phyloP scores from a whole-genome alignment of 352 stramenopile genomes.

The Elongisporangium prolatum region DNA sequence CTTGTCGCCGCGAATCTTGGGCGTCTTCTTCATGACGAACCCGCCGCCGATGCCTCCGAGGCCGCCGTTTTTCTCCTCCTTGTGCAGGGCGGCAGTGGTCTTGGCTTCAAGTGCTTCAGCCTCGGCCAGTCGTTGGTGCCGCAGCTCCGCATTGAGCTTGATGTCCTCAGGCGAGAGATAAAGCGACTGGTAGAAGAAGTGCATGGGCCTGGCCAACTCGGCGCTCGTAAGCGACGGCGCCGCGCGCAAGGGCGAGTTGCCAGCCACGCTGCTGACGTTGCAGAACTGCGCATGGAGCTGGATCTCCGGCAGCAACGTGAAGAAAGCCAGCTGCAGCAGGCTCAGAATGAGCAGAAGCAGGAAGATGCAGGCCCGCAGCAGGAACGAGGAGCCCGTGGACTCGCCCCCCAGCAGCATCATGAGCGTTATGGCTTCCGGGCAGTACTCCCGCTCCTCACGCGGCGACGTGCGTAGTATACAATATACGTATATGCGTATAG shows the following conservation, averaged over 20 bases:
- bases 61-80: conserved; percentile 9
- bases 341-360: conserved; percentile 70
- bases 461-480: conserved; percentile 1
- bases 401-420: conserved; percentile 15
- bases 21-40: conserved; percentile 8
- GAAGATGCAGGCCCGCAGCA: conserved; percentile 65
- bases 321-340: conserved; percentile 71
- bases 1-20: conserved; percentile 17
- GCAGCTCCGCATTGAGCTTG: conserved; percentile 32
- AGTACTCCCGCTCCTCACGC: conserved; percentile 8
- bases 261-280: conserved; percentile 43
- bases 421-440: conserved; percentile 4
- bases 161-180: conserved; percentile 65
- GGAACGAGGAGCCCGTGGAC: conserved; percentile 47
- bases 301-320: conserved; percentile 65
- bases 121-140: conserved; percentile 27
- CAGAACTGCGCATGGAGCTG: conserved; percentile 56
- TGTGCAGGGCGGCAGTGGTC: conserved; percentile 12
- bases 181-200: conserved; percentile 73
- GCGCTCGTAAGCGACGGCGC: conserved; percentile 27
- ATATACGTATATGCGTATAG: not conserved
- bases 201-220: conserved; percentile 56
- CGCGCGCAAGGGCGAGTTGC: conserved; percentile 26
- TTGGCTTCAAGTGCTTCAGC: conserved; percentile 16
- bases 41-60: conserved; percentile 1